Evolutionary conservation across 2,329 filamentous ascomycete genomes (phyloP).

Genomic region (Aspergillus aculeatus): DNA sequence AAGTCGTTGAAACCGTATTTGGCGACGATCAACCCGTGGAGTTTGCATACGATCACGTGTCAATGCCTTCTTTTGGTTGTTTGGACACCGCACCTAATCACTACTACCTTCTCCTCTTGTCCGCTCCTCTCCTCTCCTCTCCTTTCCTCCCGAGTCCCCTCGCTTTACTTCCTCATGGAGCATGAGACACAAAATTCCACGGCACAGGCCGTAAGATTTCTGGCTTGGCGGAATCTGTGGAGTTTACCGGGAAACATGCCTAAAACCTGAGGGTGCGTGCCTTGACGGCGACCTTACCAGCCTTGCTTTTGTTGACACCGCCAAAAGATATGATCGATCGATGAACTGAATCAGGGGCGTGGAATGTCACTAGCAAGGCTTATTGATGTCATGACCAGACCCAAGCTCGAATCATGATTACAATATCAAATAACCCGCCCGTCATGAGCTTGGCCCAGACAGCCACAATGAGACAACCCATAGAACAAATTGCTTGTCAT

Average conservation of each 20-base stretch:
- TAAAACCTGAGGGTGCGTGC: neutral
- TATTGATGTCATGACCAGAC: neutral
- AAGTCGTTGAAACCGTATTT: slow-evolving; percentile 3
- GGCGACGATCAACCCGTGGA: slow-evolving; percentile 4
- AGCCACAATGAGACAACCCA: neutral
- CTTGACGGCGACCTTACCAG: neutral
- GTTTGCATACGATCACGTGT: neutral
- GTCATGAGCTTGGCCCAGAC: neutral
- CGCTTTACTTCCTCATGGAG: neutral
- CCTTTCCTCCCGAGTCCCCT: neutral
- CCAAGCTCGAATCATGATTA: neutral
- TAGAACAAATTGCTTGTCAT: neutral
- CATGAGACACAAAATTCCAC: slow-evolving; percentile 9
- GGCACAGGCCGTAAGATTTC: slow-evolving; percentile 8
- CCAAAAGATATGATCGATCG: neutral
- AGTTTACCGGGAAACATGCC: slow-evolving; percentile 1
- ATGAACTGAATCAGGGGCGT: neutral
- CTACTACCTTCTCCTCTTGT: too few relatives aligned
- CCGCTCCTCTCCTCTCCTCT: neutral
- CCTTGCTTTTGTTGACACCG: slow-evolving; percentile 1
- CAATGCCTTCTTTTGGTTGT: neutral
- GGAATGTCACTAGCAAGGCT: neutral
- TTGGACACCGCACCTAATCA: neutral
- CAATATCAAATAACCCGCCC: neutral
- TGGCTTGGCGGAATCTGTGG: slow-evolving; percentile 4